phyloP scores from a whole-genome alignment of 768 basidiomycete species.

The Tylopilus intermedius region DNA sequence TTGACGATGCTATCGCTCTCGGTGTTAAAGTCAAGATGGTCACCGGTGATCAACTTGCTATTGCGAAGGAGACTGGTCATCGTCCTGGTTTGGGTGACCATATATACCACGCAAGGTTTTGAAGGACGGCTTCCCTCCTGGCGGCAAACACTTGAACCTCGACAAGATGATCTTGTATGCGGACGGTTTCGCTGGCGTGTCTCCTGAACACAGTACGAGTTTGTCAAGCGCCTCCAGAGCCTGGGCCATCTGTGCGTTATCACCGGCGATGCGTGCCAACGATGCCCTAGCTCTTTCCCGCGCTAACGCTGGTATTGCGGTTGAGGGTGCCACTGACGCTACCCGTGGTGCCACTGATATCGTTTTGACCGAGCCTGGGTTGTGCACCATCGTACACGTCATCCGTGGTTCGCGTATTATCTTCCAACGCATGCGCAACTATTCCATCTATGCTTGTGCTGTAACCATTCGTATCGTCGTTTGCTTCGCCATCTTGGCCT shows the following conservation, averaged over 20 bases:
- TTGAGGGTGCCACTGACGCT: conserved; percentile 98
- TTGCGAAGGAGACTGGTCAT: conserved; percentile 98
- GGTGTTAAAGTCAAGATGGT: conserved; percentile 99
- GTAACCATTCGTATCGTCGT: conserved; percentile 99
- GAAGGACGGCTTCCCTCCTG: conserved; percentile 90
- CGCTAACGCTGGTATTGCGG: conserved; percentile 99
- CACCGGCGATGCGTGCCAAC: conserved; percentile 99
- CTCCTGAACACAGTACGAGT: conserved; percentile 99
- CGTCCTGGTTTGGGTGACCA: conserved; percentile 97
- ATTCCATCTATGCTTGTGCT: conserved; percentile 94
- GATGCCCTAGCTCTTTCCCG: conserved; percentile 96
- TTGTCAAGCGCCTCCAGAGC: conserved; percentile 96
- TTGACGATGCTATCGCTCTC: conserved; percentile 92
- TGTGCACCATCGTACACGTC: conserved; percentile 98
- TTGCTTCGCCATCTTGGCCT: conserved; percentile 92
- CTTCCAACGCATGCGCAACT: conserved; percentile 99
- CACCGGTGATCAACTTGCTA: conserved; percentile 99
- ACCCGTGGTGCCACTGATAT: conserved; percentile 99
- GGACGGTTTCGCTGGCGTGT: conserved; percentile 98
- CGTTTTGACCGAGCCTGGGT: conserved; percentile 95
- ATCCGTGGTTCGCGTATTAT: conserved; percentile 98
- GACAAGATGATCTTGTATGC: conserved; percentile 99
- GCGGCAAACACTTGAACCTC: conserved; percentile 74
- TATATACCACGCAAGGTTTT: conserved; percentile 99
- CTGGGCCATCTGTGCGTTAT: conserved; percentile 95